These are phyloP conservation scores for Lotmaria passim DNA, from an alignment of 208 protist genomes.

Conservation along the genomic window DNA sequence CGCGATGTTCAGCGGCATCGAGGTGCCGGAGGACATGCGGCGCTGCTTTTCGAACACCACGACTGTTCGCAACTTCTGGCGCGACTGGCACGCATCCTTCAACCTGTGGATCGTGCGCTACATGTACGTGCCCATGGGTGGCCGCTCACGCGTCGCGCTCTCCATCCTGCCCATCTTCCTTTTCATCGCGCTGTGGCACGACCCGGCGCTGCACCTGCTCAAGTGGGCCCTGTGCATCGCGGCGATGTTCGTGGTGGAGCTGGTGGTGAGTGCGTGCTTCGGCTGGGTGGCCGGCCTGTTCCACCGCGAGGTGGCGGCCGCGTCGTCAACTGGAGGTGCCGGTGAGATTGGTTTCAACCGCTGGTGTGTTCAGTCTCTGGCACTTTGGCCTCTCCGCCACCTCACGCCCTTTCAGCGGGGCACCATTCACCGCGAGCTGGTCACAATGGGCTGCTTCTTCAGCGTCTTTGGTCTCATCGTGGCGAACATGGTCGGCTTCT, in stretches of 20 bases:
- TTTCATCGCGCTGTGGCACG: slow-evolving; percentile 95
- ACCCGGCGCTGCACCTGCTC: slow-evolving; percentile 74
- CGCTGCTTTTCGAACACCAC: slow-evolving; percentile 87
- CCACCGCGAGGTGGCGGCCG: slow-evolving; percentile 27
- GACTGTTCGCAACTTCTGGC: slow-evolving; percentile 41
- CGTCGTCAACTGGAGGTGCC: background rate
- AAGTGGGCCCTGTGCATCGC: slow-evolving; percentile 73
- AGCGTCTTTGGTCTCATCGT: slow-evolving; percentile 52
- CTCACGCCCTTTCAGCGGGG: slow-evolving; percentile 1
- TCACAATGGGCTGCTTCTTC: slow-evolving; percentile 31
- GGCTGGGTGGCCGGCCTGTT: slow-evolving; percentile 19
- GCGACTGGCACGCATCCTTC: slow-evolving; percentile 58
- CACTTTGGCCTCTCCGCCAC: too few species aligned
- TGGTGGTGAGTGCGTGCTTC: slow-evolving; percentile 40
- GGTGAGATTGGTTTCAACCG: slow-evolving; percentile 11
- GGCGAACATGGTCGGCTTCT: slow-evolving; percentile 54
- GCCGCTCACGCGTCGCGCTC: slow-evolving; percentile 47
- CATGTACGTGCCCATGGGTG: slow-evolving; percentile 94
- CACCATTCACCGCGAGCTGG: slow-evolving; percentile 27
- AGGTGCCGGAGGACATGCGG: slow-evolving; percentile 90
- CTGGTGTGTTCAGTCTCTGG: too few species aligned
- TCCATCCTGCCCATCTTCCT: slow-evolving; percentile 91
- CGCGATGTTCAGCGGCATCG: slow-evolving; percentile 82
- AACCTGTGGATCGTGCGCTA: slow-evolving; percentile 95
- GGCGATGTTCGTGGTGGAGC: slow-evolving; percentile 61